Evolutionary conservation across 495 filamentous ascomycete genomes (phyloP).

Genomic region (Choiromyces venosus): DNA sequence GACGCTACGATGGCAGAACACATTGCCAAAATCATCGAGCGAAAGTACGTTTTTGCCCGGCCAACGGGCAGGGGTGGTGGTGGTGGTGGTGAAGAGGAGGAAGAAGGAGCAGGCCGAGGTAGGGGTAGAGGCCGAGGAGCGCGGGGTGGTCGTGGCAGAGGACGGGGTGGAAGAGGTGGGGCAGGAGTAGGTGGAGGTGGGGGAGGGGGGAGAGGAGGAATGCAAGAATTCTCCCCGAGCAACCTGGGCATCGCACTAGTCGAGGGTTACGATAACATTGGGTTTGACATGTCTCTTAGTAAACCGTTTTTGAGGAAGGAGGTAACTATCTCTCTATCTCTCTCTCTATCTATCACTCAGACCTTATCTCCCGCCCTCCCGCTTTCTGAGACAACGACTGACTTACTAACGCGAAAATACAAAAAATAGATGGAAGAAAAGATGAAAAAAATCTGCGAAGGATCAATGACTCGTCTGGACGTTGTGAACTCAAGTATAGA

Average conservation of each 20-base stretch:
- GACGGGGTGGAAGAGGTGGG: conserved; percentile 48
- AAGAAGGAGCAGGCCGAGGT: conserved; percentile 40
- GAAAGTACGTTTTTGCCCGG: conserved; percentile 70
- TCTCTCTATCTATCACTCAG: conserved; percentile 11
- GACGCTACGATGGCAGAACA: conserved; percentile 99
- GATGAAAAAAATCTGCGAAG: conserved; percentile 93
- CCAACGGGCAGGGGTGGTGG: conserved; percentile 47
- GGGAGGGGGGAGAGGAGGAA: conserved; percentile 47
- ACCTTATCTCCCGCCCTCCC: conserved; percentile 30
- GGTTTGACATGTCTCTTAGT: conserved; percentile 79
- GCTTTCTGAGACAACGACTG: neutral
- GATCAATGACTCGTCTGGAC: conserved; percentile 62
- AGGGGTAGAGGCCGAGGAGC: conserved; percentile 45
- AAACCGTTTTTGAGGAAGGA: conserved; percentile 98
- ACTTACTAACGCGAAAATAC: neutral
- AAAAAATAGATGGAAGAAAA: conserved; percentile 66
- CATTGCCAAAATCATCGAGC: conserved; percentile 87
- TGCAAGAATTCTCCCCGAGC: conserved; percentile 86
- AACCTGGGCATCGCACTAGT: conserved; percentile 83
- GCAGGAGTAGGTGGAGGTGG: conserved; percentile 46
- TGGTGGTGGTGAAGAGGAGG: conserved; percentile 27
- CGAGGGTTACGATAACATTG: conserved; percentile 87
- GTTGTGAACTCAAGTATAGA: conserved; percentile 74
- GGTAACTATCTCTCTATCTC: conserved; percentile 6
- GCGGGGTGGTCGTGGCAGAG: conserved; percentile 45